Percentiles rank a stretch among this genome's conserved stretches.
Conservation (phyloP, 208 protist species). For the Herpetomonas samuelpessoai region DNA sequence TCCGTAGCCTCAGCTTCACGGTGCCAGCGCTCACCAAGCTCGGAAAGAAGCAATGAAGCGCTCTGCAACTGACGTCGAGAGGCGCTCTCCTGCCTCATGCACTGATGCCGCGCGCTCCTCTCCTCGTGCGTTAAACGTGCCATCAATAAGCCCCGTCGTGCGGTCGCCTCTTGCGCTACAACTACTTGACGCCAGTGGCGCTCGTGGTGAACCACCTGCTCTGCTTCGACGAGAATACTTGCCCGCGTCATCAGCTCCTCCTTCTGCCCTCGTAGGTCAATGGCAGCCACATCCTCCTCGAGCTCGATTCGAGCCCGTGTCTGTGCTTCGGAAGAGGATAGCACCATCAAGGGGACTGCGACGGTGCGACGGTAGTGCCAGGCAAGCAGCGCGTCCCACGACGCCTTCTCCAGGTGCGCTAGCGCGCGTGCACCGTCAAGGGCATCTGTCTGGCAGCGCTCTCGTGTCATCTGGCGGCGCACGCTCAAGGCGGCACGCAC, state of each 20-base stretch:
- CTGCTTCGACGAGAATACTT: not conserved
- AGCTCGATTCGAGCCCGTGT: slow-evolving; percentile 14
- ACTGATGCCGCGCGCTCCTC: not conserved
- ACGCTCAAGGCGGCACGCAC: slow-evolving; percentile 3
- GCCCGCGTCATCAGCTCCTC: slow-evolving; percentile 4
- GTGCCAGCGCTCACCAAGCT: not conserved
- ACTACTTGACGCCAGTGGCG: not conserved
- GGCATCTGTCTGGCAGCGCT: slow-evolving; percentile 9
- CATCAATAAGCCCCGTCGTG: not conserved
- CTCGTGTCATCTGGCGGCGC: not conserved
- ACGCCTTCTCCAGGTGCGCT: slow-evolving; percentile 4
- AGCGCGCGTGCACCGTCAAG: not conserved
- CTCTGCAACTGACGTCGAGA: not conserved
- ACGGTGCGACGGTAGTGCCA: not conserved
- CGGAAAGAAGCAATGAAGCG: not conserved
- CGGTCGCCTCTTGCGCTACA: not conserved
- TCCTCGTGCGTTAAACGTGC: not conserved
- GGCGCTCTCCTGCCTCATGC: too few species aligned
- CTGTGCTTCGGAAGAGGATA: slow-evolving; percentile 11
- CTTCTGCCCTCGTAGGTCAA: slow-evolving; percentile 16
- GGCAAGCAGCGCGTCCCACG: slow-evolving; percentile 5
- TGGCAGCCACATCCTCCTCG: slow-evolving; percentile 15
- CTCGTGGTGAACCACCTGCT: slow-evolving; percentile 1
- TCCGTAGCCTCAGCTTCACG: not conserved
- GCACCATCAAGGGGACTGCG: not conserved